A percentile compares a stretch with the other conserved stretches of the same genome.
Evolutionary conservation across 2,329 filamentous ascomycete species (phyloP).

Genomic region (Diaporthe velutina): DNA sequence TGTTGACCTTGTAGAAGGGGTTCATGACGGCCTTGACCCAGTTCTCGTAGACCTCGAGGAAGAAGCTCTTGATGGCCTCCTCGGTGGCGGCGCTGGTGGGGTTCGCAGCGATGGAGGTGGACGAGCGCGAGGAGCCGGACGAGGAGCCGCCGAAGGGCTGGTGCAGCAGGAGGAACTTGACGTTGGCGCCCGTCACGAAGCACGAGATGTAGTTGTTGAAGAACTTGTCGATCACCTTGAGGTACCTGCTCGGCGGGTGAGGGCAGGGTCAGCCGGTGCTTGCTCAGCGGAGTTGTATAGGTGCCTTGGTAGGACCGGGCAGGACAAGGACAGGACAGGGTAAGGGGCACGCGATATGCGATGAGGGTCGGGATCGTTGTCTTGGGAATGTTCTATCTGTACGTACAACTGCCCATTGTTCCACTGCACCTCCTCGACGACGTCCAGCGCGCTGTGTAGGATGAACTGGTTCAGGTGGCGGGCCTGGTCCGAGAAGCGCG

Average conservation of each 20-base stretch:
- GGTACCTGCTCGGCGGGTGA: constrained; percentile 72
- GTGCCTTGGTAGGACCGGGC: background rate
- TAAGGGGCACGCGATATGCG: too few species aligned
- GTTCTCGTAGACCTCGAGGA: constrained; percentile 93
- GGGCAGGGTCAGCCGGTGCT: background rate
- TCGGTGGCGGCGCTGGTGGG: constrained; percentile 91
- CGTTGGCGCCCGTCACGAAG: constrained; percentile 92
- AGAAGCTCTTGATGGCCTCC: constrained; percentile 95
- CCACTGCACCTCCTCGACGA: constrained; percentile 98
- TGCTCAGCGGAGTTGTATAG: background rate
- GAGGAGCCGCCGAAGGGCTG: constrained; percentile 71
- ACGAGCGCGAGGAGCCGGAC: constrained; percentile 62
- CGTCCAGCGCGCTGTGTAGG: constrained; percentile 91
- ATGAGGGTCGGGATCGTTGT: constrained; percentile 40
- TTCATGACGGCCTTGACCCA: constrained; percentile 99
- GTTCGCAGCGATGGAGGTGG: constrained; percentile 83
- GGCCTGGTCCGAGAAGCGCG: constrained; percentile 89
- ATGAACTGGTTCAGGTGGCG: constrained; percentile 98
- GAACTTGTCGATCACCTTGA: constrained; percentile 97
- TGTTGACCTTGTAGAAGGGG: constrained; percentile 90
- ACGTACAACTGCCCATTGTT: constrained; percentile 83
- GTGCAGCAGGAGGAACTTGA: constrained; percentile 94
- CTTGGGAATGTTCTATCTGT: background rate
- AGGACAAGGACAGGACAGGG: too few species aligned
- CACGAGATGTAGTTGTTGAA: constrained; percentile 95